phyloP scores from a whole-genome alignment of 768 basidiomycete genomes.

The Saitozyma sp. region DNA sequence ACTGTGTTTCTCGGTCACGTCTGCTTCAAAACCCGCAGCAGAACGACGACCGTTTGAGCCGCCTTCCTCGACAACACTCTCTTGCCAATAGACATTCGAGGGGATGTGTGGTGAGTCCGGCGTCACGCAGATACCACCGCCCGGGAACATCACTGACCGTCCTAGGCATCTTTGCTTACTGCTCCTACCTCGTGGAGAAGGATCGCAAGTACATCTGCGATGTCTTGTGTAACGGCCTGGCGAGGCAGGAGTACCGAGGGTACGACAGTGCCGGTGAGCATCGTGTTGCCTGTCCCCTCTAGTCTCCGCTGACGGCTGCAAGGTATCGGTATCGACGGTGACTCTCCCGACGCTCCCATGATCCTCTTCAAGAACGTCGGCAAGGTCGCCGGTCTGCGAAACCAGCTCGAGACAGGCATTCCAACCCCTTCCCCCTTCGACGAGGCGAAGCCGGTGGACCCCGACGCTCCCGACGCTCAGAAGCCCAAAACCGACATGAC shows the following conservation, averaged over 20 bases:
- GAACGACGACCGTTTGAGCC: too few species aligned
- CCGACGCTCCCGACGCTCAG: slow-evolving; percentile 16
- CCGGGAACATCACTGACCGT: background rate
- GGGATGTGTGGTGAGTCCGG: too few species aligned
- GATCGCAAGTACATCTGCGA: slow-evolving; percentile 88
- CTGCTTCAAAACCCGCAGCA: too few species aligned
- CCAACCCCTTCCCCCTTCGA: slow-evolving; percentile 32
- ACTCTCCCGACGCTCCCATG: slow-evolving; percentile 70
- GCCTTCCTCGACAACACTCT: too few species aligned
- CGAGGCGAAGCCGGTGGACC: slow-evolving; percentile 14
- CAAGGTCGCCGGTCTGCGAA: slow-evolving; percentile 89
- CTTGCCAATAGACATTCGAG: too few species aligned
- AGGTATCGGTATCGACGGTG: slow-evolving; percentile 75
- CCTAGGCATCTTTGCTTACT: slow-evolving; percentile 89
- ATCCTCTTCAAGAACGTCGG: slow-evolving; percentile 94
- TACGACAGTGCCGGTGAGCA: slow-evolving; percentile 80
- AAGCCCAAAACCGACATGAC: slow-evolving; percentile 67
- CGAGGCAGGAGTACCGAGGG: slow-evolving; percentile 95
- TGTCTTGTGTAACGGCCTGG: slow-evolving; percentile 83
- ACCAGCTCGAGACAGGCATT: slow-evolving; percentile 66
- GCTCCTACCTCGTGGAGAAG: slow-evolving; percentile 93
- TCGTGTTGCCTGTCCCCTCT: background rate
- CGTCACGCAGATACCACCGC: too few species aligned
- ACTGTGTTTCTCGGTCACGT: too few species aligned
- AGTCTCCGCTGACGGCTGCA: slow-evolving; percentile 1